phyloP scores from a whole-genome alignment of 1,284 basidiomycete species.

The Cutaneotrichosporon arboriforme region DNA sequence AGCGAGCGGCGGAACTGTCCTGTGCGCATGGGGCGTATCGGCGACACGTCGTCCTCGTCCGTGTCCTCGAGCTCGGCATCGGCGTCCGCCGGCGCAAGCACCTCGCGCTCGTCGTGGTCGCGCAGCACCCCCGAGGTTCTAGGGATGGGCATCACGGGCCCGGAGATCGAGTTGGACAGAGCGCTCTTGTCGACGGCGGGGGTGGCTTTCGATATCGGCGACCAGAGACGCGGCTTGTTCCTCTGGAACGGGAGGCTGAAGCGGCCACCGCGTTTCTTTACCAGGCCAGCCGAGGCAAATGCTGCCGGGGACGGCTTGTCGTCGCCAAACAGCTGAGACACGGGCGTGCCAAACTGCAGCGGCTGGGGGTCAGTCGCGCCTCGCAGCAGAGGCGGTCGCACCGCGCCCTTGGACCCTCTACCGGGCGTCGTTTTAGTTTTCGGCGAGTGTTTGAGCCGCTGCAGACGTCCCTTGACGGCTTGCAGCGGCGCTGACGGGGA shows the following conservation, averaged over 20 bases:
- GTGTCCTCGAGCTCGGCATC: slow-evolving; percentile 9
- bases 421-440: background rate
- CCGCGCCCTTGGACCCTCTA: background rate
- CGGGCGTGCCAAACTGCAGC: slow-evolving; percentile 23
- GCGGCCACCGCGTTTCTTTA: slow-evolving; percentile 42
- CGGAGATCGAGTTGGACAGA: too few relatives aligned
- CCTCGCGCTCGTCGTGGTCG: background rate
- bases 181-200: background rate
- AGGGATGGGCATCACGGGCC: too few relatives aligned
- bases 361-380: slow-evolving; percentile 31
- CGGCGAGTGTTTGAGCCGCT: background rate
- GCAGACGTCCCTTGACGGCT: background rate
- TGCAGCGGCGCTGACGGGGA: slow-evolving; percentile 3
- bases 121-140: too few relatives aligned
- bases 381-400: slow-evolving; percentile 26
- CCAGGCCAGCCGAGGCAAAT: slow-evolving; percentile 43
- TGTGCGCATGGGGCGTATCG: slow-evolving; percentile 10
- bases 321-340: slow-evolving; percentile 34
- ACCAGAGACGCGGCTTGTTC: slow-evolving; percentile 5
- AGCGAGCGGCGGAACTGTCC: slow-evolving; percentile 5
- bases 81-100: background rate
- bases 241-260: slow-evolving; percentile 33
- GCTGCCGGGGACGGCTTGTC: slow-evolving; percentile 45
- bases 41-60: slow-evolving; percentile 14
- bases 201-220: background rate